Evolutionary conservation across 768 basidiomycete genomes (phyloP), one percentile per base, ranked within the genome.

Genomic region (Paxillus rubicundulus): DNA sequence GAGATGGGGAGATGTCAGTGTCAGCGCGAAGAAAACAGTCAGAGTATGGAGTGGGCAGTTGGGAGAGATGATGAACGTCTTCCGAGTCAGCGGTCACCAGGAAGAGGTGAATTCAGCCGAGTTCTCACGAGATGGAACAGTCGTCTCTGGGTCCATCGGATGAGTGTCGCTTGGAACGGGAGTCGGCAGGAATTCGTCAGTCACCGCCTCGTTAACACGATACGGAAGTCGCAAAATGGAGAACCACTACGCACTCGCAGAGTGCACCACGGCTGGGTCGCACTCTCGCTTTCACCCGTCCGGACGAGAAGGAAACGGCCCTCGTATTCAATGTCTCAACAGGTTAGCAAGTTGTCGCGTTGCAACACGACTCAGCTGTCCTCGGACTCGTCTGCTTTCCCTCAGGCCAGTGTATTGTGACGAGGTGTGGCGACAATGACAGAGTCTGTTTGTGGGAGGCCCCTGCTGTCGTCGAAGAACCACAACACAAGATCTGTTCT

Each of bases 71-170:
- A 20, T 42, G 9, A 20, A 21, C 13, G 3, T 34, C 4, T 41
- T 39, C n/a, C n/a, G n/a, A n/a, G n/a, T n/a, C 28, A 33, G 39
- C 17, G 54, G 54, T 28, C 58, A 59, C 38, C 44, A 32, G 18
- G 45, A 37, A 38, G 72, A 72, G 2, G 48, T 59, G 16, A 46
- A 28, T 14, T 66, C 64, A 34, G 71, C 76, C 45, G 57, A 65
- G 56, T 69, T 78, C 47, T 73, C 72, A 10, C 74, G 74, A 24
- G 74, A 77, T 58, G 66, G 68, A 40, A 62, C 71, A 42, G 62
- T 78, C 32, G 74, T 72, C 30, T 73, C 73, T n/a, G 73, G 73
- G 2, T n/a, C n/a, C n/a, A n/a, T n/a, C n/a, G n/a, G n/a, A n/a
- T n/a, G n/a, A n/a, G n/a, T n/a, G n/a, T n/a, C n/a, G n/a, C n/a